Evolutionary conservation across 176 grass and related monocot genomes (phyloP), one percentile per base, ranked within the genome.

Genomic region (Bolboschoenus planiculmis): DNA sequence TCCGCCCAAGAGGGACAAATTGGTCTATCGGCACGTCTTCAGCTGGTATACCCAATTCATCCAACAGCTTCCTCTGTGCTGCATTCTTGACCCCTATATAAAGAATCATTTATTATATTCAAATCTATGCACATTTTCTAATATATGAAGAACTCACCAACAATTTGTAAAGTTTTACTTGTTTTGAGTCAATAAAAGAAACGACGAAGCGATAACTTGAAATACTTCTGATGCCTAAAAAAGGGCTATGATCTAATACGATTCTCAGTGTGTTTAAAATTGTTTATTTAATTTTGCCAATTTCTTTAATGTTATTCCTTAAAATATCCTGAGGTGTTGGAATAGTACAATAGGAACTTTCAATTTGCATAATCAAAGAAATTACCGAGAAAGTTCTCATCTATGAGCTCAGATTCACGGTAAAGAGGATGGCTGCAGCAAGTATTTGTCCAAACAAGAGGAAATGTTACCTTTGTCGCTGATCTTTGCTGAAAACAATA

Each of bases 341-440:
- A 23, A 40, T 70, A 35, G 35, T 42, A 75, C 23, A 48, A 30
- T 14, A 75, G 42, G 7, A 75, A 75, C 40, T 30, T 42, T 48
- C 23, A 40, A 5, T 44, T 36, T 40, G 33, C 18, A 7, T 62
- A 27, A 61, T 30, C n/a, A 56, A 72, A 15, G 5, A 72, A 84
- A 73, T 29, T 90, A 98, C 96, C 96, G 76, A 98, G 91, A 81
- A 70, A 91, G 27, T 98, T 90, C 50, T 95, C 96, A 46, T 98
- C 50, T 70, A 93, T 95, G 58, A 98, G 92, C 84, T 98, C 96
- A 85, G 96, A 91, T 36, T 95, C 96, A 62, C 92, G 90, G 85
- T 95, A 93, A 40, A 98, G 89, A 87, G 96, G 96, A 89, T 98
- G 96, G 84, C 92, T 90, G 92, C 96, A 98, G 84, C 96, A 95